phyloP scores from a whole-genome alignment of 2,329 filamentous ascomycete genomes.

The Aspergillus awamori region DNA sequence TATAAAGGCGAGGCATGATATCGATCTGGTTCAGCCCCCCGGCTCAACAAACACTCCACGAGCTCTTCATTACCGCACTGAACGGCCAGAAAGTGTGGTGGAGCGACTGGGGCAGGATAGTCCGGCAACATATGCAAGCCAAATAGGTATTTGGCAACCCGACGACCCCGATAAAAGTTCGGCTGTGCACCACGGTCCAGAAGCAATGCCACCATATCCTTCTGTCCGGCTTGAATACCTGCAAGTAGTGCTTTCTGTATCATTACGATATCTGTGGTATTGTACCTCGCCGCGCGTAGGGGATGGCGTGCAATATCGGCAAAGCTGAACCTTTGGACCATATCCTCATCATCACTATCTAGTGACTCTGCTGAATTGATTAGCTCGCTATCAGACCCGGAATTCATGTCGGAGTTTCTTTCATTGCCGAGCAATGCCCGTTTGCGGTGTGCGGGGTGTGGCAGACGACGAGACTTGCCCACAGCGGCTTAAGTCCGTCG shows the following conservation, averaged over 20 bases:
- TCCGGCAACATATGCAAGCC: no score
- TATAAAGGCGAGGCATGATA: background rate
- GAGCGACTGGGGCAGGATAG: background rate
- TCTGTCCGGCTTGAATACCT: background rate
- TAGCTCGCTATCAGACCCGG: no score
- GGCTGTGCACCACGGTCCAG: background rate
- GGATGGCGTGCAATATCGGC: background rate
- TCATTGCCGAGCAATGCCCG: no score
- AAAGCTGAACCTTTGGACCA: background rate
- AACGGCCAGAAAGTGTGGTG: background rate
- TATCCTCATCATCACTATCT: background rate
- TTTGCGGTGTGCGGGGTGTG: background rate
- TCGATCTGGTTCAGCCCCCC: background rate
- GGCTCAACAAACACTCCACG: background rate
- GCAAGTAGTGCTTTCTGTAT: background rate
- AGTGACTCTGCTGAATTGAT: background rate
- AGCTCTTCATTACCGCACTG: background rate
- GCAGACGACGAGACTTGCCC: background rate
- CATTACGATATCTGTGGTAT: background rate
- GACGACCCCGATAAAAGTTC: background rate
- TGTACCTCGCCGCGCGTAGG: background rate
- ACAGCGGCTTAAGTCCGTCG: background rate
- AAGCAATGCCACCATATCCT: background rate
- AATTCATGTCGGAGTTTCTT: no score
- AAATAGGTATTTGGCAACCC: background rate